Base-by-base conservation (phyloP, 208 protist genomes). In the Leishmania guyanensis region DNA sequence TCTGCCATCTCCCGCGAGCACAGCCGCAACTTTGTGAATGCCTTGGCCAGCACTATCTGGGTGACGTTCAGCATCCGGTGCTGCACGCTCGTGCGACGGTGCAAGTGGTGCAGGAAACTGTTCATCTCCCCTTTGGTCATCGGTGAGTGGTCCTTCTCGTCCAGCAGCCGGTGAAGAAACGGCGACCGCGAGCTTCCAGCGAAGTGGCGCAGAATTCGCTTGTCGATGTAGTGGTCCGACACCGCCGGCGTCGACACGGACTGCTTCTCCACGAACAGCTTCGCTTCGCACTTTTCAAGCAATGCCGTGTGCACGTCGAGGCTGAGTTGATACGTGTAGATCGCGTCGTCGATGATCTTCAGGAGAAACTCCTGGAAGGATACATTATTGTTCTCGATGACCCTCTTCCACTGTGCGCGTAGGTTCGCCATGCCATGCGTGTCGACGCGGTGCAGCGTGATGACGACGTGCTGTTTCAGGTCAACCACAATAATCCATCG, bases 331-430 rank as follows among this genome's bases (percentile, higher is more conserved):
- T 95, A 97, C 6, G 94, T 96, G 88, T 88, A 80, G 26, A 96
- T 88, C 20, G 92, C 91, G 72, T 96, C 92, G 68, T 96, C 88
- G 75, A 97, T 89, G 75, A 97, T 89, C 75, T 94, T 92, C 50
- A 95, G 87, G 22, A 97, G 82, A 77, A 97, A 96, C 78, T 97
- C 90, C 70, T 97, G 91, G 79, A 97, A 96, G 36, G 89, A 94
- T 33, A 96, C 89, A 53, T 92, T 84, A 76, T 77, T 93, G 43
- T 83, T 77, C 48, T 91, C 75, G 85, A 95, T 93, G 33, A 97
- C 82, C 43, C 80, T 88, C 39, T 79, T 72, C 92, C 94, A 97
- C 78, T 94, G 87, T 6, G 76, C 54, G 51, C 92, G 92, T 80
- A 97, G 86, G 78, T 88, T 81, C 48, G 91, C 92, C 87, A 97